Percentiles rank a stretch among this genome's conserved stretches.
These are phyloP conservation scores for Knufia petricola DNA, from an alignment of 2,329 filamentous ascomycete species.

Conservation along the genomic window DNA sequence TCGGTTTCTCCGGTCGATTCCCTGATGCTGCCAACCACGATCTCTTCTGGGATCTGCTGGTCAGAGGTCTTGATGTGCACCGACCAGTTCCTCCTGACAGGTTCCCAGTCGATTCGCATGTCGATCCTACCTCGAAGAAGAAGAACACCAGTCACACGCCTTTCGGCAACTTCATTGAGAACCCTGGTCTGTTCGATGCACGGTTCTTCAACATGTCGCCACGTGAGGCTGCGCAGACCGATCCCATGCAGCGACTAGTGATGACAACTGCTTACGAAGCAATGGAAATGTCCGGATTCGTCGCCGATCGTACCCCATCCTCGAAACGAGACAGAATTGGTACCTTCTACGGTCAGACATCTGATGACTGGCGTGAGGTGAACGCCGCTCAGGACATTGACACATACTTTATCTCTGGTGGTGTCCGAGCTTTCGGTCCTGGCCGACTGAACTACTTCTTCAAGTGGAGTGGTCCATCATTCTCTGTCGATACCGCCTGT, in stretches of 20 bases:
- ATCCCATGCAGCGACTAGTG: conserved; percentile 70
- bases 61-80: conserved; percentile 66
- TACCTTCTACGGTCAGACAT: conserved; percentile 65
- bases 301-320: conserved; percentile 60
- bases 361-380: conserved; percentile 68
- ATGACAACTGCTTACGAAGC: conserved; percentile 72
- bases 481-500: conserved; percentile 68
- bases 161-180: conserved; percentile 65
- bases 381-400: conserved; percentile 64
- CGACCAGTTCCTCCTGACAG: conserved; percentile 51
- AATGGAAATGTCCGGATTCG: conserved; percentile 69
- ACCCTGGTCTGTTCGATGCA: conserved; percentile 70
- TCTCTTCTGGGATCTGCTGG: conserved; percentile 64
- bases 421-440: conserved; percentile 51
- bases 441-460: conserved; percentile 67
- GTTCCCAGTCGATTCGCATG: conserved; percentile 64
- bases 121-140: conserved; percentile 60
- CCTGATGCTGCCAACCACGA: conserved; percentile 63
- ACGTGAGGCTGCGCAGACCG: conserved; percentile 67
- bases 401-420: conserved; percentile 57
- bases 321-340: conserved; percentile 57
- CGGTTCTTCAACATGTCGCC: conserved; percentile 83
- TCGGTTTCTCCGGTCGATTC: conserved; percentile 72
- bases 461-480: conserved; percentile 63
- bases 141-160: conserved; percentile 70